Evolutionary conservation across 495 filamentous ascomycete species (phyloP).

Genomic region (Penicillium chermesinum): DNA sequence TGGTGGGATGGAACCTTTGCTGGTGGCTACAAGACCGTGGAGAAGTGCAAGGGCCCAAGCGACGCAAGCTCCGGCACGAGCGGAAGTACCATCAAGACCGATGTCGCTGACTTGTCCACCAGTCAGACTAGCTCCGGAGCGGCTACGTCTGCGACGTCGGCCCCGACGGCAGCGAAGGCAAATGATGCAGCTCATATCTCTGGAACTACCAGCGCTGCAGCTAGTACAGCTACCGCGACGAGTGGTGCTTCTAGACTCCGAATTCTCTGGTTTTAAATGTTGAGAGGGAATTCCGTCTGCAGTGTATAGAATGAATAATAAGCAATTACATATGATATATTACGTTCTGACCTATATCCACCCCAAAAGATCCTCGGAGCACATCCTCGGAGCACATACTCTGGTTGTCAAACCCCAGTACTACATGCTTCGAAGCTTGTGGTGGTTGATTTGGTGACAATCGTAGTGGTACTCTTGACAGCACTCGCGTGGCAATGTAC

Average conservation of each 20-base stretch:
- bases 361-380: too few relatives aligned
- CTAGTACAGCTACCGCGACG: constrained; percentile 13
- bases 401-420: too few relatives aligned
- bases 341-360: too few relatives aligned
- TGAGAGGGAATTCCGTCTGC: too few relatives aligned
- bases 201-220: constrained; percentile 6
- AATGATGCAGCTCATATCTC: constrained; percentile 1
- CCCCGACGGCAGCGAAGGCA: constrained; percentile 4
- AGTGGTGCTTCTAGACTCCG: constrained; percentile 20
- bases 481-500: too few relatives aligned
- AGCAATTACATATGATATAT: too few relatives aligned
- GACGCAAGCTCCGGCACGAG: constrained; percentile 14
- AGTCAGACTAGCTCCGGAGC: constrained; percentile 5
- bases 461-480: too few relatives aligned
- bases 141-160: constrained; percentile 10
- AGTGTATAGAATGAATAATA: too few relatives aligned
- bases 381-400: too few relatives aligned
- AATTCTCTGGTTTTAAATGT: too few relatives aligned
- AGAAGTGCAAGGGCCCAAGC: constrained; percentile 17
- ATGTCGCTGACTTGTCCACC: constrained; percentile 5
- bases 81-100: constrained; percentile 12
- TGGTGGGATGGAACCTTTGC: constrained; percentile 21
- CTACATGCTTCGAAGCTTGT: too few relatives aligned
- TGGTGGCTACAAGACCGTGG: constrained; percentile 21
- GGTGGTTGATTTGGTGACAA: too few relatives aligned